Base-by-base conservation (phyloP, 2,329 filamentous ascomycete species). In the Monosporascus ibericus region DNA sequence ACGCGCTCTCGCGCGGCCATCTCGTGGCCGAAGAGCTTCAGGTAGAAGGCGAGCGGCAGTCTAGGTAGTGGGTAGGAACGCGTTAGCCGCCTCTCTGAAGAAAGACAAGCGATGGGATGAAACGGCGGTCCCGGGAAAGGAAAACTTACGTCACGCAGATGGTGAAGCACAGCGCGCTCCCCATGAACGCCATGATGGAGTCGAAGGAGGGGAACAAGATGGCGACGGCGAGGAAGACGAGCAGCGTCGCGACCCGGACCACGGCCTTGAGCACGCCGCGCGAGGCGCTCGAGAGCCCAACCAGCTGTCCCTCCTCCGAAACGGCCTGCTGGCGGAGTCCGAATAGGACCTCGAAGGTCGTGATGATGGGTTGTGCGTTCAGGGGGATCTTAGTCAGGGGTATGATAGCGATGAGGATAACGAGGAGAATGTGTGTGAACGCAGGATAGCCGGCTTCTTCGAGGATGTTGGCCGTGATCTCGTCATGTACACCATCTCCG, bases 371-470 rank as follows among this genome's bases (percentile, higher is more conserved):
- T 2, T 92, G 86, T 8, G 88, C 87, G 67, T 92, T 95, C 37
- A 96, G 76, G 0, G 92, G 91, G n/a, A 96, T 85, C 71, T 99
- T 99, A 37, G 92, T 96, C 49, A 99, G 75, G 1, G 92, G 94
- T 58, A 97, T 96, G 65, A 96, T 91, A 64, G 87, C 87, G 60
- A 97, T 88, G 68, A 92, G 92, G 56, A 89, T 75, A 58, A 90
- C 90, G 68, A 96, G 87, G 59, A 92, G 75, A 47, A 92, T 72
- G n/a, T 85, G 90, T 40, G 95, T 70, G 1, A 75, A 78, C 14
- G 80, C 73, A 1, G 92, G 90, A 66, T 95, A 96, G 50, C 86
- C 86, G 6, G 78, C 70, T 1, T 84, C 87, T 49, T 80, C 76
- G 58, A 97, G 81, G 55, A 99, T 86, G 71, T 96, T 97, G 63